Evolutionary conservation across 2,329 filamentous ascomycete species (phyloP).

Genomic region (Alternaria sp.): DNA sequence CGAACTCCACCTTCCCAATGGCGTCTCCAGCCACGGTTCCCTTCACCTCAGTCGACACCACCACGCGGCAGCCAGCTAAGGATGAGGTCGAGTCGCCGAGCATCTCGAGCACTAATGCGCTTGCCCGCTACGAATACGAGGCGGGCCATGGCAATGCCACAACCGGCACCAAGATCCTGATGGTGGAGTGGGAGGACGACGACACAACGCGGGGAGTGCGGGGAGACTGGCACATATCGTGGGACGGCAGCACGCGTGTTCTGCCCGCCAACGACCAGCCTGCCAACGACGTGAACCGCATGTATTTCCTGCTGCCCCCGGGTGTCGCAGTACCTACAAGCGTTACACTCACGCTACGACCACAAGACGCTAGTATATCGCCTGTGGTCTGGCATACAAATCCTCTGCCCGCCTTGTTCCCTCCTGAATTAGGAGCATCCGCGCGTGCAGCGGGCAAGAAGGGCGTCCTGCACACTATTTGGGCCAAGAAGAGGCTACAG

Average conservation of each 20-base stretch:
- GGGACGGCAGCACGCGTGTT: slow-evolving; percentile 81
- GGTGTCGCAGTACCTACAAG: slow-evolving; percentile 75
- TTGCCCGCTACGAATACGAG: slow-evolving; percentile 89
- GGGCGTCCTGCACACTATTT: slow-evolving; percentile 87
- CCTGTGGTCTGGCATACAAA: slow-evolving; percentile 70
- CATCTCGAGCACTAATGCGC: slow-evolving; percentile 64
- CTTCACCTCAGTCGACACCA: slow-evolving; percentile 56
- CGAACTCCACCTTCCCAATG: slow-evolving; percentile 42
- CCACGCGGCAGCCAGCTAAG: slow-evolving; percentile 37
- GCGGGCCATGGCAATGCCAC: slow-evolving; percentile 70
- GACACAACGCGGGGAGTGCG: slow-evolving; percentile 57
- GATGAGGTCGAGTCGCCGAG: slow-evolving; percentile 58
- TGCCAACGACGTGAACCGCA: slow-evolving; percentile 64
- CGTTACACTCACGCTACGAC: slow-evolving; percentile 69
- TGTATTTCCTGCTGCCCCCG: slow-evolving; percentile 84
- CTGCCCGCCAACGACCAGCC: slow-evolving; percentile 70
- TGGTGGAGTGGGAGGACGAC: slow-evolving; percentile 88
- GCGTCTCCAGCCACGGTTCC: slow-evolving; percentile 46
- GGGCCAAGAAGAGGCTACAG: slow-evolving; percentile 83
- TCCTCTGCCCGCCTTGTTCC: slow-evolving; percentile 86
- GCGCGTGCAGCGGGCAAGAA: slow-evolving; percentile 74
- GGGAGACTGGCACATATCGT: slow-evolving; percentile 79
- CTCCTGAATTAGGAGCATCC: slow-evolving; percentile 74
- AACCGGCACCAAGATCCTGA: slow-evolving; percentile 88
- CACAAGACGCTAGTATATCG: slow-evolving; percentile 55